A percentile compares a stretch with the other conserved stretches of the same genome.
These are phyloP conservation scores for Pseudogymnoascus pannorum DNA, from an alignment of 2,329 filamentous ascomycete genomes.

Conservation along the genomic window DNA sequence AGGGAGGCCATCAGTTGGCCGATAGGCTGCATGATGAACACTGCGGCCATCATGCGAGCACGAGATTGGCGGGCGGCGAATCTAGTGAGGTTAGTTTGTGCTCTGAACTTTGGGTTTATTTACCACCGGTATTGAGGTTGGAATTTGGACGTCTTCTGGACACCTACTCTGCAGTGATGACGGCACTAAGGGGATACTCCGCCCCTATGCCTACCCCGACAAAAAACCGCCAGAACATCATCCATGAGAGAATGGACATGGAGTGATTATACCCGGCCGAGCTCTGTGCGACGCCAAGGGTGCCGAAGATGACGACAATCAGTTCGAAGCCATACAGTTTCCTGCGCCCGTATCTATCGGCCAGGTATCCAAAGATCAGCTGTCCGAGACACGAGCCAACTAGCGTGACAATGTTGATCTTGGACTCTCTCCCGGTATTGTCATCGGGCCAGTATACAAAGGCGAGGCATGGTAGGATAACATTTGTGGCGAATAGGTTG, in stretches of 20 bases:
- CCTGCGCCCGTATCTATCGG: slow-evolving; percentile 40
- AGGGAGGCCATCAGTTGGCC: slow-evolving; percentile 59
- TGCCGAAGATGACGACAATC: slow-evolving; percentile 38
- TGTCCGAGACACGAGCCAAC: slow-evolving; percentile 40
- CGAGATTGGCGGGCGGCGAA: slow-evolving; percentile 51
- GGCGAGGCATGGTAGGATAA: slow-evolving; percentile 41
- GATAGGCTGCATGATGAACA: slow-evolving; percentile 63
- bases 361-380: slow-evolving; percentile 39
- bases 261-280: slow-evolving; percentile 34
- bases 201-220: slow-evolving; percentile 53
- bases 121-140: too few species aligned
- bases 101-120: not conserved
- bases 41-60: slow-evolving; percentile 58
- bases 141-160: not conserved
- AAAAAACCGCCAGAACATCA: slow-evolving; percentile 41
- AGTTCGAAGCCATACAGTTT: slow-evolving; percentile 45
- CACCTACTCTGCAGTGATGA: slow-evolving; percentile 60
- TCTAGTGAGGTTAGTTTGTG: slow-evolving; percentile 20
- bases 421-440: slow-evolving; percentile 18
- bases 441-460: slow-evolving; percentile 40
- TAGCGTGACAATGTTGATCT: slow-evolving; percentile 39
- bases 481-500: slow-evolving; percentile 42
- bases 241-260: slow-evolving; percentile 38
- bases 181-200: slow-evolving; percentile 59
- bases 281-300: slow-evolving; percentile 39